Evolutionary conservation across 805 yeast species (phyloP).

Genomic region (Kuraishia capsulata): DNA sequence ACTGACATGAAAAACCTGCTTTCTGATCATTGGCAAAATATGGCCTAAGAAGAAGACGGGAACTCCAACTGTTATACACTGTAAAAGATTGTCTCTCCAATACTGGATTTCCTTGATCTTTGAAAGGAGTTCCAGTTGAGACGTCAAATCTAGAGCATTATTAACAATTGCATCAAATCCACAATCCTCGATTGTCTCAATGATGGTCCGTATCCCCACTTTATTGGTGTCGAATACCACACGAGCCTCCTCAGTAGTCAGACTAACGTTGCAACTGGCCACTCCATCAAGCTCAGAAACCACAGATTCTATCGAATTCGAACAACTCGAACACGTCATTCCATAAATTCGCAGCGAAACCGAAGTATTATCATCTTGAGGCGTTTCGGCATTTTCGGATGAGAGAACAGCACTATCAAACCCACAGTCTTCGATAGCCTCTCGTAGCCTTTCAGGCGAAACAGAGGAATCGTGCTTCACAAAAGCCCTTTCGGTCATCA

Average conservation of each 20-base stretch:
- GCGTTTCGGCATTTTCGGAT: constrained; percentile 5
- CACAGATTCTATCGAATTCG: constrained; percentile 37
- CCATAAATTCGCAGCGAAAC: constrained; percentile 37
- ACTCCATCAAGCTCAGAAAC: constrained; percentile 41
- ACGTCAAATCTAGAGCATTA: constrained; percentile 44
- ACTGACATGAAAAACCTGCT: constrained; percentile 9
- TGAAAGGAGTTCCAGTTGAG: constrained; percentile 63
- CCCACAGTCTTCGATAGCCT: constrained; percentile 64
- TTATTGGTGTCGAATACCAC: constrained; percentile 40
- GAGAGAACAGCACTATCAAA: constrained; percentile 31
- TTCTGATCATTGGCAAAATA: constrained; percentile 30
- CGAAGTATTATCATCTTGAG: not conserved
- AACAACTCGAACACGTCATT: constrained; percentile 53
- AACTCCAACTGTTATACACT: constrained; percentile 45
- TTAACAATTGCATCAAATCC: constrained; percentile 44
- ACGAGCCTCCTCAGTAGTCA: constrained; percentile 44
- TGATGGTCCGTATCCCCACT: constrained; percentile 58
- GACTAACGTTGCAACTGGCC: constrained; percentile 34
- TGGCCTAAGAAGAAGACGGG: constrained; percentile 51
- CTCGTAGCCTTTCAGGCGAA: constrained; percentile 26
- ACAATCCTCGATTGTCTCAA: constrained; percentile 38
- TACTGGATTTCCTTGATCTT: constrained; percentile 61
- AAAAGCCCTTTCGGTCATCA: constrained; percentile 62
- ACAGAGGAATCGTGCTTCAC: constrained; percentile 33
- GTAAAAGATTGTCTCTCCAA: constrained; percentile 56